phyloP scores from a whole-genome alignment of 2,329 filamentous ascomycete genomes.

The Pyricularia sp. region DNA sequence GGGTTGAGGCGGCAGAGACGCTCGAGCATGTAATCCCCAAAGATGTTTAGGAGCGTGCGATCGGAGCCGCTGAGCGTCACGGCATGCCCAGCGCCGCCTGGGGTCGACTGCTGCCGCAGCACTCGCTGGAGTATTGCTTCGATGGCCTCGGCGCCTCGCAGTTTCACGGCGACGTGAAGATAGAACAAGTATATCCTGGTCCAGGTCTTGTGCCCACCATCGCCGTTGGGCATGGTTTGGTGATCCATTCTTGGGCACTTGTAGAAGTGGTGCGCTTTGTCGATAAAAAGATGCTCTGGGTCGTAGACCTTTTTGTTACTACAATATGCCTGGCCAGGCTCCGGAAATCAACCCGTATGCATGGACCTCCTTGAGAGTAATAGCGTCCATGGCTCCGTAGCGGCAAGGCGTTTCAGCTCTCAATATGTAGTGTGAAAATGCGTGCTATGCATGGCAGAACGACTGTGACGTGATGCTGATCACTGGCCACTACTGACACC shows the following conservation, averaged over 20 bases:
- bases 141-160: not conserved
- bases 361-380: not conserved
- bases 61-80: not conserved
- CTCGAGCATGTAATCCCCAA: not conserved
- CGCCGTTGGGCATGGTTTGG: not conserved
- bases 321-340: not conserved
- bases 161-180: constrained; percentile 2
- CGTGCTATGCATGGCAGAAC: not conserved
- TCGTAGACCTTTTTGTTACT: not conserved
- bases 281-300: not conserved
- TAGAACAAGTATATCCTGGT: not conserved
- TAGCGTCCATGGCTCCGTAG: not conserved
- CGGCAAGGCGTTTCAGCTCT: not conserved
- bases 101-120: not conserved
- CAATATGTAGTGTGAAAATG: not conserved
- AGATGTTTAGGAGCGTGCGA: not conserved
- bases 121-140: not conserved
- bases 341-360: not conserved
- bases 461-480: not conserved
- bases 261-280: not conserved
- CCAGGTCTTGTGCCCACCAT: not conserved
- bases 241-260: not conserved
- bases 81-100: not conserved
- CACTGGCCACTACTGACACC: not conserved
- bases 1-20: not conserved